A percentile compares a stretch with the other conserved stretches of the same genome.
Evolutionary conservation across 768 basidiomycete genomes (phyloP).

Genomic region (Pleurotus tuoliensis): DNA sequence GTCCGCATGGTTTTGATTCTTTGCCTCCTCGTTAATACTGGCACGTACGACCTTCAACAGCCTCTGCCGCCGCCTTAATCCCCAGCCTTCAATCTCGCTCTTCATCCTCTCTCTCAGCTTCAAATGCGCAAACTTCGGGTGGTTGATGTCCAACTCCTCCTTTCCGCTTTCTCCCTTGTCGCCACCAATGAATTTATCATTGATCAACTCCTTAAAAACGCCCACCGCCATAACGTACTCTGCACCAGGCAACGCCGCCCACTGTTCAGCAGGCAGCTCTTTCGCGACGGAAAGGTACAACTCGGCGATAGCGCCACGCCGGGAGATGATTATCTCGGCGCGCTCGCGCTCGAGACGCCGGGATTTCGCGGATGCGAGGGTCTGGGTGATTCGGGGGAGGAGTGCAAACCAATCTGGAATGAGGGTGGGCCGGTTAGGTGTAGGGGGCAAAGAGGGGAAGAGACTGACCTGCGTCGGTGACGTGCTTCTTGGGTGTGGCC

Average conservation of each 20-base stretch:
- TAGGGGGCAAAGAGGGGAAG: too few species aligned
- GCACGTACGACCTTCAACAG: neutral
- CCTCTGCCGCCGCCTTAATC: neutral
- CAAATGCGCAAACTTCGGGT: neutral
- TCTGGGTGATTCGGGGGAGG: neutral
- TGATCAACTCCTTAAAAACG: slow-evolving; percentile 2
- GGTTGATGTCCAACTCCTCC: too few species aligned
- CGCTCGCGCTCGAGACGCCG: neutral
- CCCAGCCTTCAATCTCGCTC: neutral
- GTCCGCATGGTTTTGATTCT: too few species aligned
- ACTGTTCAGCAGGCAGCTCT: neutral
- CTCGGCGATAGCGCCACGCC: neutral
- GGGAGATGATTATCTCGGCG: neutral
- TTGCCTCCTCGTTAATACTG: too few species aligned
- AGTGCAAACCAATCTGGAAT: neutral
- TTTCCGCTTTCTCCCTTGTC: too few species aligned
- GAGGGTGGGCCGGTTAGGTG: too few species aligned
- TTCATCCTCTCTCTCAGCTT: neutral
- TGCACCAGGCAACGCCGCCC: neutral
- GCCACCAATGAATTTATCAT: neutral
- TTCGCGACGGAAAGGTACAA: neutral
- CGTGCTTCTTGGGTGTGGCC: neutral
- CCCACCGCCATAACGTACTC: neutral
- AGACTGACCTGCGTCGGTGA: neutral
- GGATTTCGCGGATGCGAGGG: neutral